Evolutionary conservation across 2,329 filamentous ascomycete species (phyloP), one percentile per base, ranked within the genome.

Genomic region (Cladophialophora carrionii): DNA sequence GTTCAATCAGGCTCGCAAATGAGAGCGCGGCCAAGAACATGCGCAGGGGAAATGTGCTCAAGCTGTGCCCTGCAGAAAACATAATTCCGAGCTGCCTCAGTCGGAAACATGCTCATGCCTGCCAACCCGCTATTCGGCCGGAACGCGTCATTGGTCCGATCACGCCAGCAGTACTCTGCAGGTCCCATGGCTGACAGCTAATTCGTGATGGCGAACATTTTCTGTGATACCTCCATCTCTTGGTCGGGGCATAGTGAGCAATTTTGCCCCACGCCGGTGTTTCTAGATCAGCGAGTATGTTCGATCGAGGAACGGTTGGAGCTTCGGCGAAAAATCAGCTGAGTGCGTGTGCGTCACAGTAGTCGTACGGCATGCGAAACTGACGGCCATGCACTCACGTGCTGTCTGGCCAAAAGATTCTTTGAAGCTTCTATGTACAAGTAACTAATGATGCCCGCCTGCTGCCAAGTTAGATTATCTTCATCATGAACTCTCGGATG

Each of bases 401-500:
- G n/a, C n/a, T n/a, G n/a, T 6, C 37, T 43, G 8, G 37, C 37
- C 14, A 17, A 41, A 41, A 41, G 17, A 41, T n/a, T 17, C 17
- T n/a, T n/a, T n/a, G 37, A n/a, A 43, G 37, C 37, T 43, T 43
- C 34, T 37, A 48, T 4, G n/a, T n/a, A 4, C 20, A 51, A 51
- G 17, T 22, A 51, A 10, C 20, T 29, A 24, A 17, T 22, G 14
- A 51, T 51, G 37, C 37, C 22, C 26, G 48, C 20, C 22, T 51
- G 48, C 20, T 12, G 24, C 9, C 48, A 29, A 22, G 22, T 17
- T 6, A 29, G 3, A 3, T 29, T 17, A 9, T 22, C 51, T 54
- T 22, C 10, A 37, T 20, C 48, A 60, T 65, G 63, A 41, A 61
- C 14, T 64, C 63, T 32, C 51, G 65, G 41, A 56, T 60, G 17